These are phyloP conservation scores for Talaromyces verruculosus DNA, from an alignment of 2,329 filamentous ascomycete species.

Conservation along the genomic window DNA sequence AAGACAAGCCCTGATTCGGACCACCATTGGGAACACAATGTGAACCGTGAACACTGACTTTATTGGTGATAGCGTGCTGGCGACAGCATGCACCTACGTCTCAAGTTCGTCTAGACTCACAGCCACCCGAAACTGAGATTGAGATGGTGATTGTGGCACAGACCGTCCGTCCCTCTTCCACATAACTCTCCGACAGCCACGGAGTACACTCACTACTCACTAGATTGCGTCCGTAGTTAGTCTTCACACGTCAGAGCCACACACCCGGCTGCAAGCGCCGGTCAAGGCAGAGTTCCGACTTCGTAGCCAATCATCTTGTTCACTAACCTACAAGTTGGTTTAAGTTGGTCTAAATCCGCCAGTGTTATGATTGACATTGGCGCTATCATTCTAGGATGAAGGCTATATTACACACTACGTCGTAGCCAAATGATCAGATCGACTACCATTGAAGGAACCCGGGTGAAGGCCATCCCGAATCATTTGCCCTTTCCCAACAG, in stretches of 20 bases:
- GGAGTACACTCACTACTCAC: too few relatives aligned
- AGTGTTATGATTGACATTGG: conserved; percentile 3
- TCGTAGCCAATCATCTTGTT: not conserved
- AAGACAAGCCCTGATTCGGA: not conserved
- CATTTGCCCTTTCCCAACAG: not conserved
- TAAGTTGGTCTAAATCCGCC: not conserved
- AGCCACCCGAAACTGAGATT: not conserved
- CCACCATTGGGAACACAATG: not conserved
- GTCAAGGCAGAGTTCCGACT: conserved; percentile 3
- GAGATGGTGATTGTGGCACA: not conserved
- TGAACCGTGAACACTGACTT: not conserved
- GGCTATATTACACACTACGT: not conserved
- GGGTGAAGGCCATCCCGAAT: conserved; percentile 4
- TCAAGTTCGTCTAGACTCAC: not conserved
- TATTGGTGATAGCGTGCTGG: not conserved
- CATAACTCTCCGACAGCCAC: not conserved
- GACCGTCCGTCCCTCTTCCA: not conserved
- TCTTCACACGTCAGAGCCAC: not conserved
- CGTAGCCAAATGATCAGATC: not conserved
- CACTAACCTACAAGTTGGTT: not conserved
- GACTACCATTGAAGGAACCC: conserved; percentile 1
- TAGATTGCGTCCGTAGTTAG: not conserved
- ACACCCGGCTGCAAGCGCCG: not conserved
- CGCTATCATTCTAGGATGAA: not conserved
- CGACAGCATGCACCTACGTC: not conserved